Evolutionary conservation across 2,329 filamentous ascomycete genomes (phyloP).

Genomic region (Diaporthe sp.): DNA sequence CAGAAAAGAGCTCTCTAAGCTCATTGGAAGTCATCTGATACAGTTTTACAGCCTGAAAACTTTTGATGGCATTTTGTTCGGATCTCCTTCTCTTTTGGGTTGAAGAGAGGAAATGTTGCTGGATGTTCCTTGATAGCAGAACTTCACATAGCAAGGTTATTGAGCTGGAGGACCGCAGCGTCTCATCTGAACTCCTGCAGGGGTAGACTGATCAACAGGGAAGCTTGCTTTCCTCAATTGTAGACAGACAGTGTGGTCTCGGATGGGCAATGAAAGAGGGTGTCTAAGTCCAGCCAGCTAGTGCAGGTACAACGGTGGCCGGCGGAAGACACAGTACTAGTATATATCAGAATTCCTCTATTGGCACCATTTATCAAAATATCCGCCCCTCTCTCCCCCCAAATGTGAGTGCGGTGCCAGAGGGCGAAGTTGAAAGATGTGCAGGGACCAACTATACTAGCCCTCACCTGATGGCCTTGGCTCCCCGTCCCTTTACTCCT

Average conservation of each 20-base stretch:
- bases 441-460: too few species aligned
- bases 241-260: neutral
- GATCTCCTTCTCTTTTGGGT: neutral
- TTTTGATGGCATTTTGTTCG: neutral
- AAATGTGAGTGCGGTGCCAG: too few species aligned
- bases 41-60: neutral
- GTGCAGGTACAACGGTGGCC: too few species aligned
- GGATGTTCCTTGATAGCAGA: constrained; percentile 46
- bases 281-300: too few species aligned
- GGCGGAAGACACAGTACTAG: too few species aligned
- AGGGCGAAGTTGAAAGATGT: too few species aligned
- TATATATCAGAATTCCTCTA: too few species aligned
- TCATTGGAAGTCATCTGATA: neutral
- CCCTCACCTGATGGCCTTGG: too few species aligned
- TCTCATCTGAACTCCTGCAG: neutral
- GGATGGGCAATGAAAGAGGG: neutral
- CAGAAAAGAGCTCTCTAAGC: neutral
- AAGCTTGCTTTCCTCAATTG: neutral
- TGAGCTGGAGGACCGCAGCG: neutral
- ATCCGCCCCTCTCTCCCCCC: too few species aligned
- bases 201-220: neutral
- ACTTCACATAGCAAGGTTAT: constrained; percentile 42
- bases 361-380: too few species aligned
- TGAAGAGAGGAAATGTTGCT: constrained; percentile 33
- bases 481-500: neutral